These are phyloP conservation scores for Monilinia fructigena DNA, from an alignment of 2,329 filamentous ascomycete genomes.

Conservation along the genomic window DNA sequence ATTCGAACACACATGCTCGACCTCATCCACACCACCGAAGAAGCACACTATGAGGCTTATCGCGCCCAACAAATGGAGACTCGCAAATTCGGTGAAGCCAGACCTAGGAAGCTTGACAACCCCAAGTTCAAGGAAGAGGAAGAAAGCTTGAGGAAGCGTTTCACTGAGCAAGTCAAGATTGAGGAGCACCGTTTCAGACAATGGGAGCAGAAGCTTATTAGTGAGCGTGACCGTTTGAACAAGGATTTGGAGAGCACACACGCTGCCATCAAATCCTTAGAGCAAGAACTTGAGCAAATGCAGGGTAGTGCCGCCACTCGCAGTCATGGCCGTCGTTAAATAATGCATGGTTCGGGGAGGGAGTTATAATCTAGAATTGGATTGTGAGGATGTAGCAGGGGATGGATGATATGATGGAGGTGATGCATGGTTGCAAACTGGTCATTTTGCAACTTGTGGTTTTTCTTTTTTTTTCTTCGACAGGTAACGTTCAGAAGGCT, in stretches of 20 bases:
- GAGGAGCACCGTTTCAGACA: conserved; percentile 98
- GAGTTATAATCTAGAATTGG: conserved; percentile 21
- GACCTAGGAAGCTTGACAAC: conserved; percentile 97
- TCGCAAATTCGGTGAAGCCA: conserved; percentile 96
- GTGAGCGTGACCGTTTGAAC: conserved; percentile 97
- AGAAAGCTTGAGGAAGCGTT: conserved; percentile 95
- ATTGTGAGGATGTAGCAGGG: conserved; percentile 23
- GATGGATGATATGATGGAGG: conserved; percentile 27
- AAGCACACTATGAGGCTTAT: conserved; percentile 99
- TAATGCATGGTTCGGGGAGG: not conserved
- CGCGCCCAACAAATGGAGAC: conserved; percentile 99
- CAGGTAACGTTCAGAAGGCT: conserved; percentile 25
- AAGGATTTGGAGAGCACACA: conserved; percentile 99
- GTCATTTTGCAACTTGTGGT: conserved; percentile 28
- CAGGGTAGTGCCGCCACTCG: conserved; percentile 79
- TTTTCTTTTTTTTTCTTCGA: conserved; percentile 31
- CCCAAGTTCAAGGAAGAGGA: conserved; percentile 99
- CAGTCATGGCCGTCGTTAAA: conserved; percentile 87
- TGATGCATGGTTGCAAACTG: conserved; percentile 36
- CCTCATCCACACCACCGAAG: conserved; percentile 98
- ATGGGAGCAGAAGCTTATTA: conserved; percentile 99
- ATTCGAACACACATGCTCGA: conserved; percentile 99
- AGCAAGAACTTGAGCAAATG: conserved; percentile 89
- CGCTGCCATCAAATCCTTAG: conserved; percentile 86
- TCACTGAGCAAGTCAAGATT: conserved; percentile 99